A percentile compares a stretch with the other conserved stretches of the same genome.
phyloP scores from a whole-genome alignment of 2,329 filamentous ascomycete species.

The Pseudocercospora pini-densiflorae region DNA sequence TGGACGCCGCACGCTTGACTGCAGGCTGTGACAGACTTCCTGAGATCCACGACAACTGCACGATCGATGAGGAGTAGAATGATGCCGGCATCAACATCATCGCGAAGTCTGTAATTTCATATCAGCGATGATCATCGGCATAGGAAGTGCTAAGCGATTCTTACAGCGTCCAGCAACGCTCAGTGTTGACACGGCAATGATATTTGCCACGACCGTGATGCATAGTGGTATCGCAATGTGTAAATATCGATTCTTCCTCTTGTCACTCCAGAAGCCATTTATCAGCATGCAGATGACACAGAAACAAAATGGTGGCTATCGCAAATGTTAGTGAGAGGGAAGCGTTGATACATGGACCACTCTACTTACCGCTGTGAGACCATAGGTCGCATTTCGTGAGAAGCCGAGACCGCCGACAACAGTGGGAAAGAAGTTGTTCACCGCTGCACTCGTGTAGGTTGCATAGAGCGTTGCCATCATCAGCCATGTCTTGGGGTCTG shows the following conservation, averaged over 20 bases:
- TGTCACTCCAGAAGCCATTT: slow-evolving; percentile 28
- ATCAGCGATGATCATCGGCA: not conserved
- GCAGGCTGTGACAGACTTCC: slow-evolving; percentile 32
- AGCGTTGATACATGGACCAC: not conserved
- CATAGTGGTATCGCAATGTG: slow-evolving; percentile 61
- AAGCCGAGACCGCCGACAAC: slow-evolving; percentile 47
- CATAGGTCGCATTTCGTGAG: slow-evolving; percentile 25
- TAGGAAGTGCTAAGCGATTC: not conserved
- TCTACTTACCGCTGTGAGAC: slow-evolving; percentile 21
- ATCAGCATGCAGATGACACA: slow-evolving; percentile 31
- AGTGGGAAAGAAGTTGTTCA: slow-evolving; percentile 42
- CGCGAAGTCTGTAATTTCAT: slow-evolving; percentile 49
- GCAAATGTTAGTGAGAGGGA: not conserved
- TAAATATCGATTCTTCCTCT: slow-evolving; percentile 53
- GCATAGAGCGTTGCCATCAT: slow-evolving; percentile 29
- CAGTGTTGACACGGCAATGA: slow-evolving; percentile 64
- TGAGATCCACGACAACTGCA: slow-evolving; percentile 64
- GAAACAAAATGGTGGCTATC: slow-evolving; percentile 26
- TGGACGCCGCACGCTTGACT: slow-evolving; percentile 33
- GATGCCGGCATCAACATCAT: slow-evolving; percentile 62
- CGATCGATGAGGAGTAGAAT: slow-evolving; percentile 62
- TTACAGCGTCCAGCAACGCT: slow-evolving; percentile 54
- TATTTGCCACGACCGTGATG: slow-evolving; percentile 60
- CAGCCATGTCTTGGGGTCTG: slow-evolving; percentile 32
- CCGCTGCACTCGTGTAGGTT: slow-evolving; percentile 14